phyloP scores from a whole-genome alignment of 768 basidiomycete species.

The Pisolithus marmoratus region DNA sequence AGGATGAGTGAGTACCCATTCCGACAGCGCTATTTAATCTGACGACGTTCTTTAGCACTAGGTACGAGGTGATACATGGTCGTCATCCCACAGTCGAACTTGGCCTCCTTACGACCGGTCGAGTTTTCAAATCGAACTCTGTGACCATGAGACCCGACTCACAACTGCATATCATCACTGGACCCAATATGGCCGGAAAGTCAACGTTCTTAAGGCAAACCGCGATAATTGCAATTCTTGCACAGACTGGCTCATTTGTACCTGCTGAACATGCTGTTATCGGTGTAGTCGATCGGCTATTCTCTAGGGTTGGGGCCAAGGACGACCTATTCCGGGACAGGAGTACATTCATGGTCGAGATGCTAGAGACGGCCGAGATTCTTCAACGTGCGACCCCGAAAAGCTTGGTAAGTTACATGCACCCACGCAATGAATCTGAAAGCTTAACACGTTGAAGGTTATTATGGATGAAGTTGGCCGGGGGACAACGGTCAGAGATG shows the following conservation, averaged over 20 bases:
- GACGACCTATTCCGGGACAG: conserved; percentile 92
- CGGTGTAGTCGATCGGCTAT: conserved; percentile 86
- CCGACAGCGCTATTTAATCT: neutral
- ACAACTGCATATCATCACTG: conserved; percentile 80
- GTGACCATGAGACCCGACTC: conserved; percentile 54
- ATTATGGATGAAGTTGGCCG: conserved; percentile 99
- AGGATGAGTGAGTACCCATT: conserved; percentile 53
- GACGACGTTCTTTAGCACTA: conserved; percentile 31
- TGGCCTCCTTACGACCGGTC: conserved; percentile 66
- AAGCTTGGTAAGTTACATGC: conserved; percentile 59
- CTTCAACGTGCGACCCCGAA: conserved; percentile 73
- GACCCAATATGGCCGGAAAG: conserved; percentile 96
- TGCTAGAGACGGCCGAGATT: conserved; percentile 92
- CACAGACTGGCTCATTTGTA: conserved; percentile 90
- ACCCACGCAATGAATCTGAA: neutral
- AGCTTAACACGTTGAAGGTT: conserved; percentile 45
- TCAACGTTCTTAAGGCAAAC: conserved; percentile 90
- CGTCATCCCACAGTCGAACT: conserved; percentile 93
- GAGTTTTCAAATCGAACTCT: conserved; percentile 83
- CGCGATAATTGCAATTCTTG: conserved; percentile 83
- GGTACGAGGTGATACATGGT: conserved; percentile 69
- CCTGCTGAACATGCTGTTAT: conserved; percentile 78
- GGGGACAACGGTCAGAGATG: conserved; percentile 90
- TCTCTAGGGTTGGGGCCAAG: conserved; percentile 91
- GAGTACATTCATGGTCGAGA: conserved; percentile 98